phyloP scores from a whole-genome alignment of 768 basidiomycete species.

The Omphalotus guepiniiformis region DNA sequence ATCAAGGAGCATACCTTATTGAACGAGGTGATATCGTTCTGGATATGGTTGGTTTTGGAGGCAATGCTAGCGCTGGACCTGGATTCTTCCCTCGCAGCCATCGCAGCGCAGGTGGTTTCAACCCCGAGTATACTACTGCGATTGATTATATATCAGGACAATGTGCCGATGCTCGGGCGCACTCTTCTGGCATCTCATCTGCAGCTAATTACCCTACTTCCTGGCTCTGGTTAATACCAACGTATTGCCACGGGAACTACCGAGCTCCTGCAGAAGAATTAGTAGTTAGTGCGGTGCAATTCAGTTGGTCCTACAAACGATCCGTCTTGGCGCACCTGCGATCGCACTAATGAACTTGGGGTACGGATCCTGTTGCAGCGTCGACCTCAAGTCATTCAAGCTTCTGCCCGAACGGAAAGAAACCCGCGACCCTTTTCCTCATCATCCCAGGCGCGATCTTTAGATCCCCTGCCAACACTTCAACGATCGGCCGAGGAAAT shows the following conservation, averaged over 20 bases:
- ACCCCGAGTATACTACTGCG: slow-evolving; percentile 8
- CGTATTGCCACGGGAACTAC: slow-evolving; percentile 47
- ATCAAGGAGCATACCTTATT: slow-evolving; percentile 36
- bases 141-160: slow-evolving; percentile 47
- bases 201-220: slow-evolving; percentile 39
- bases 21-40: slow-evolving; percentile 38
- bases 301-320: slow-evolving; percentile 62
- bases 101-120: slow-evolving; percentile 38
- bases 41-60: slow-evolving; percentile 52
- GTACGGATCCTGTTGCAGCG: slow-evolving; percentile 48
- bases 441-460: slow-evolving; percentile 50
- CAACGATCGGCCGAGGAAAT: slow-evolving; percentile 90
- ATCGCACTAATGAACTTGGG: slow-evolving; percentile 59
- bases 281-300: slow-evolving; percentile 76
- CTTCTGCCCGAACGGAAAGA: slow-evolving; percentile 63
- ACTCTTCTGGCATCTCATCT: slow-evolving; percentile 52
- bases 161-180: slow-evolving; percentile 60
- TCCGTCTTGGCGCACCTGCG: slow-evolving; percentile 74
- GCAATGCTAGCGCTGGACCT: slow-evolving; percentile 37
- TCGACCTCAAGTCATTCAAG: slow-evolving; percentile 42
- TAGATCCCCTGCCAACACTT: slow-evolving; percentile 75
- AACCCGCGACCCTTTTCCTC: slow-evolving; percentile 32
- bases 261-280: slow-evolving; percentile 72
- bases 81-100: slow-evolving; percentile 55
- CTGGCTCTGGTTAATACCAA: slow-evolving; percentile 47